Evolutionary conservation across 2,329 filamentous ascomycete genomes (phyloP).

Genomic region (Paraconiothyrium sp.): DNA sequence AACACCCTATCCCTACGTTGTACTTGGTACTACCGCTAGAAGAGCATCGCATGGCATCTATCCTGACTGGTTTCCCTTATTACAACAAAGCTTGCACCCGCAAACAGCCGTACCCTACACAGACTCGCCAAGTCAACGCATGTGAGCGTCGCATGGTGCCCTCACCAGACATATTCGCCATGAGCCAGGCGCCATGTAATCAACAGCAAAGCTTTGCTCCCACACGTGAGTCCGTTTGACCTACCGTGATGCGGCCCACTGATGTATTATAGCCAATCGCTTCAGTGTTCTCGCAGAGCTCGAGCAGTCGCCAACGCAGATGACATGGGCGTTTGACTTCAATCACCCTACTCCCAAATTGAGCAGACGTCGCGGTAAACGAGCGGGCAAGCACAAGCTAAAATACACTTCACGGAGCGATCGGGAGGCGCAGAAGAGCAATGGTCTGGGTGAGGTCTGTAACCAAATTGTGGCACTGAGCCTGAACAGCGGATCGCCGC

Average conservation of each 20-base stretch:
- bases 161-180: conserved; percentile 6
- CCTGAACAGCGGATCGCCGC: conserved; percentile 18
- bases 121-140: conserved; percentile 22
- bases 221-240: conserved; percentile 27
- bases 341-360: conserved; percentile 16
- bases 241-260: neutral
- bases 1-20: conserved; percentile 19
- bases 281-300: conserved; percentile 40
- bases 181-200: conserved; percentile 21
- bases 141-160: conserved; percentile 23
- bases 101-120: conserved; percentile 17
- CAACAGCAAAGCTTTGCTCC: conserved; percentile 33
- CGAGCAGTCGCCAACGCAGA: conserved; percentile 28
- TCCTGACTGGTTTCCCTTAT: conserved; percentile 20
- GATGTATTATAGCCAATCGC: conserved; percentile 34
- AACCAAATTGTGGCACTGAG: conserved; percentile 20
- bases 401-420: conserved; percentile 17
- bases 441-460: conserved; percentile 21
- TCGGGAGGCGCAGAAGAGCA: conserved; percentile 8
- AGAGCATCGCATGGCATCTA: conserved; percentile 28
- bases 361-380: conserved; percentile 29
- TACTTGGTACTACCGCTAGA: conserved; percentile 20
- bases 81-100: conserved; percentile 22
- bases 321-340: conserved; percentile 33
- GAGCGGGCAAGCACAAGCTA: conserved; percentile 27